Evolutionary conservation across 805 yeast species (phyloP), one percentile per base, ranked within the genome.

Genomic region (Wickerhamiella slavikovae): DNA sequence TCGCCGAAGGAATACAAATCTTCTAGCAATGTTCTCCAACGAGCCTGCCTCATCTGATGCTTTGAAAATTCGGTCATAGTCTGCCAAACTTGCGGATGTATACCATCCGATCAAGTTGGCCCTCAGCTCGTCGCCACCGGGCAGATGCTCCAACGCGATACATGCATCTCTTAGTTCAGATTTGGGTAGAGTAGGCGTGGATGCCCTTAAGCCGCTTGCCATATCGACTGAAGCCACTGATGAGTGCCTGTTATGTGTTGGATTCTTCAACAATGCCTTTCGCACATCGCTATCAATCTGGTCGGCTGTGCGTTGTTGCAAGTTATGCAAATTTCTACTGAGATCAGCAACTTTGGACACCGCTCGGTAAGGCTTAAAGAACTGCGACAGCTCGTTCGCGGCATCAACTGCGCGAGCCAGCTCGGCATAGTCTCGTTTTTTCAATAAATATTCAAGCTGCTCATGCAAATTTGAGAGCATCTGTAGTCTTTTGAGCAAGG

Each of bases 41-140:
- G 91, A 74, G 1, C 95, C 95, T 0, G 98, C 98, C 51, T 89
- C 98, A 41, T 82, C 95, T 10, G 69, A 61, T 7, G 71, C 60
- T 31, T 68, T 64, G 52, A 89, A 89, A 8, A 89, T 79, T 15
- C 67, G 55, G 21, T 63, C 63, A 25, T 85, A 68, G 42, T 85
- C 96, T 42, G 64, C 65, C 30, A 89, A 57, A 37, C 74, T 70
- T 18, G 59, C 59, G 32, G 64, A 66, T 35, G 76, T 64, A 48
- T 75, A 78, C 85, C 91, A 79, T 27, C 62, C 66, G 6, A 69
- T 51, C 27, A 85, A 57, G 42, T 71, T 67, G 29, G 66, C 66
- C 28, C 60, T 63, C 36, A 69, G 63, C 29, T 67, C 60, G 4
- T 48, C 45, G 24, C 22, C 31, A 20, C 28, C 16, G 19, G 33